Conservation (phyloP, 768 basidiomycete species). For the Pholiota conissans region DNA sequence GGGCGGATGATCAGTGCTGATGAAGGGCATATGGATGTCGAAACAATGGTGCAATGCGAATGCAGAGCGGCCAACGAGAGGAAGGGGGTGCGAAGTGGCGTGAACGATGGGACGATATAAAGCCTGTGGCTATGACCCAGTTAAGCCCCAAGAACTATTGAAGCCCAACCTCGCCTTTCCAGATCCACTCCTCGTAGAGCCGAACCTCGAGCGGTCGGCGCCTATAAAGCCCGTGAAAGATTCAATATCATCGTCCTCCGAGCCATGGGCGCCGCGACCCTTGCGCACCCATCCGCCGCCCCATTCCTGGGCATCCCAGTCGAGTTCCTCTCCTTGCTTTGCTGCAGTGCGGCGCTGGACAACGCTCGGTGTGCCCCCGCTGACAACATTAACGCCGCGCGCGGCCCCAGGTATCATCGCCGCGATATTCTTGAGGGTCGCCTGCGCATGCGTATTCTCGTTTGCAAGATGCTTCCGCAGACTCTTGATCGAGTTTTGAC, state of each 20-base stretch:
- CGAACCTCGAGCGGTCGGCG: constrained; percentile 13
- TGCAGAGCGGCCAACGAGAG: neutral
- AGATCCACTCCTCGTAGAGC: constrained; percentile 23
- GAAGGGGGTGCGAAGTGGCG: neutral
- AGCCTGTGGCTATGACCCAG: constrained; percentile 4
- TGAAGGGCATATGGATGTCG: neutral
- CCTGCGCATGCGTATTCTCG: constrained; percentile 8
- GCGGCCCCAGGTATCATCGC: constrained; percentile 3
- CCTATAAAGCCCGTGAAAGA: constrained; percentile 23
- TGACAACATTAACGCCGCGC: constrained; percentile 14
- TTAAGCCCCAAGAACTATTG: constrained; percentile 12
- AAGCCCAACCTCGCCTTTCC: constrained; percentile 22
- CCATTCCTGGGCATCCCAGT: constrained; percentile 28
- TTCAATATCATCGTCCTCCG: constrained; percentile 30
- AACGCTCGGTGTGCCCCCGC: constrained; percentile 15
- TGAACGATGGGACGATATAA: neutral
- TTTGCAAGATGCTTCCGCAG: constrained; percentile 57
- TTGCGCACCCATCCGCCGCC: constrained; percentile 25
- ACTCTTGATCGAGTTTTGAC: constrained; percentile 75
- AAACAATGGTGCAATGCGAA: neutral
- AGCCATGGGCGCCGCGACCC: constrained; percentile 16
- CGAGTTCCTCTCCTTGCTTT: constrained; percentile 10
- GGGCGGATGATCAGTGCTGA: neutral
- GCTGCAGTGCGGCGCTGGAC: neutral
- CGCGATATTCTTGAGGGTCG: constrained; percentile 15